Evolutionary conservation across 1,139 yeast genomes (phyloP), one percentile per base, ranked within the genome.

Genomic region (Tardiomyces blankii): DNA sequence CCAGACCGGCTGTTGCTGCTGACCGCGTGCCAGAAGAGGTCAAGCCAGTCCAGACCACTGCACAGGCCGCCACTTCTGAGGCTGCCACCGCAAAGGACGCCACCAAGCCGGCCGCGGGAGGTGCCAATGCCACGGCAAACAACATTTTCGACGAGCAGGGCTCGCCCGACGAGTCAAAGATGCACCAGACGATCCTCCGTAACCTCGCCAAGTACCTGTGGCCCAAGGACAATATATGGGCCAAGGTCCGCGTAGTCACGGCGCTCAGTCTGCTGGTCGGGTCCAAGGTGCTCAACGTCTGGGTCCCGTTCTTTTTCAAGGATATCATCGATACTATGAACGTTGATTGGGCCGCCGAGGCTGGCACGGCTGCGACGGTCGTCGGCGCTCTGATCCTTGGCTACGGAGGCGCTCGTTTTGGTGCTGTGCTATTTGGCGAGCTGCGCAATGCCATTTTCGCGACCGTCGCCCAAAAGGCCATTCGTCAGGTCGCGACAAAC

Each of bases 261-360:
- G 96, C 98, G 0, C 62, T 91, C 25, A 58, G 80, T 0, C 65
- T 91, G 46, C 72, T 91, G 51, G 75, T 93, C 6, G 80, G 80
- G 0, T 84, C 96, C 27, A 91, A 91, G 62, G 59, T 91, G 7
- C 69, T 91, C 42, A 93, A 89, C 61, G 96, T 91, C 5, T 95
- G 91, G 62, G 98, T 91, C 3, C 99, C 99, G 0, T 89, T 91
- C 59, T 87, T 78, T 64, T 91, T 91, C 73, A 93, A 91, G 60
- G 74, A 77, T 41, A 89, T 88, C 45, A 80, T 91, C 42, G 98
- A 91, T 66, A 77, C 80, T 14, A 89, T 91, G 97, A 91, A 91
- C 59, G 74, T 89, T 18, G 95, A 88, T 57, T 86, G 96, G 94
- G 68, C 76, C 2, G 64, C 69, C 8, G 74, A 78, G 28, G 72